Evolutionary conservation across 176 grass and related monocot genomes (phyloP), one percentile per base, ranked within the genome.

Genomic region (Canna indica): DNA sequence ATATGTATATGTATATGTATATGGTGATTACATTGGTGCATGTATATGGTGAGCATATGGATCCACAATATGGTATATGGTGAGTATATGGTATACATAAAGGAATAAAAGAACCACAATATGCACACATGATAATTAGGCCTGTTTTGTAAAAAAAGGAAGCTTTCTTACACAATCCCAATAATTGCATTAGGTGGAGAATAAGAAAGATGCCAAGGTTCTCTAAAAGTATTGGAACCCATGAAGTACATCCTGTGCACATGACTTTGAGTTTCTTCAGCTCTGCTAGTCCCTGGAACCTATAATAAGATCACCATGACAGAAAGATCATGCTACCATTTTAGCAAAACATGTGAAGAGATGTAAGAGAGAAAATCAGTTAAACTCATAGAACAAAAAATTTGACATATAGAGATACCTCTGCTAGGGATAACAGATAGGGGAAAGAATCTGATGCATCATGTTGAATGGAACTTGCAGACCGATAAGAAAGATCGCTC

Each of bases 201-300:
- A 74, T 97, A 97, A 31, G 89, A 89, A 59, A 97, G 88, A 92
- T 97, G 94, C 89, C 94, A 97, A 16, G 89, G 89, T 78, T 97
- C 94, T 74, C 86, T 81, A 71, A 97, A 97, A 50, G 94, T 92
- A 81, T 93, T 97, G 71, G 94, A 90, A 58, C 94, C 94, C 94
- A 97, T 97, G 82, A 97, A 97, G 71, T 97, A 90, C 79, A 97
- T 82, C 83, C 94, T 92, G 52, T 97, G 94, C 15, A 83, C 89
- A 85, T 97, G 94, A 68, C 94, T 93, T 78, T 97, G 94, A 31
- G 82, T 97, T 84, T 97, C 86, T 81, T 97, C 94, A 35, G 68
- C 94, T 82, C 83, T 83, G 79, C 86, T 97, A n/a, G 94, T 88
- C 44, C 89, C 94, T 64, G 94, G 79, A 75, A 97, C 94, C 94